Evolutionary conservation across 148 eudicot species (phyloP).

Genomic region (Silene latifolia): DNA sequence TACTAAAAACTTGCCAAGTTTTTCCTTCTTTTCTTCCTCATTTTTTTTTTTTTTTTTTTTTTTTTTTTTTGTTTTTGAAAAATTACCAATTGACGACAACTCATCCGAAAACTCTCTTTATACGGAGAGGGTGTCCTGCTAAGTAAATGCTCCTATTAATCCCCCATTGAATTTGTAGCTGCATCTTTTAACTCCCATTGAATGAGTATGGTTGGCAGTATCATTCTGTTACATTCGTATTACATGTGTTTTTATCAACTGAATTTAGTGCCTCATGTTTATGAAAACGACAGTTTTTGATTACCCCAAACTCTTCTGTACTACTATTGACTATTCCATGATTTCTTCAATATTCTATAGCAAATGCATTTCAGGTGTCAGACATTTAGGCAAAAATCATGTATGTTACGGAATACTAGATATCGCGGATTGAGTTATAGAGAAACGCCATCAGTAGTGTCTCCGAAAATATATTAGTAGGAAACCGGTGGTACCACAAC

Average conservation of each 20-base stretch:
- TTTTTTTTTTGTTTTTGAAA: too few species aligned
- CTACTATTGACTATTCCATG: not conserved
- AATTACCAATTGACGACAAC: not conserved
- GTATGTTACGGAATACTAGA: too few species aligned
- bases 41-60: too few species aligned
- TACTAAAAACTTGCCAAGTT: too few species aligned
- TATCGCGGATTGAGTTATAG: too few species aligned
- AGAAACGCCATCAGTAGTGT: too few species aligned
- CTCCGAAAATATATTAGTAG: too few species aligned
- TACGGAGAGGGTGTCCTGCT: not conserved
- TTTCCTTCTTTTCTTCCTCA: not conserved
- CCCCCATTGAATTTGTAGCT: not conserved
- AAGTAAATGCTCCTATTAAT: slow-evolving; percentile 11
- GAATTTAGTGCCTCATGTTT: not conserved
- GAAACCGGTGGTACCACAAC: too few species aligned
- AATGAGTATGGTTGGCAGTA: slow-evolving; percentile 14
- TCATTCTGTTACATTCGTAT: not conserved
- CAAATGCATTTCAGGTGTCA: too few species aligned
- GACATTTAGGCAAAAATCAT: too few species aligned
- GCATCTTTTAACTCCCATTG: slow-evolving; percentile 4
- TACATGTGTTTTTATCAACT: not conserved
- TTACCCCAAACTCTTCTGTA: not conserved
- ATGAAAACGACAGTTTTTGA: not conserved
- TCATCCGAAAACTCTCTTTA: not conserved
- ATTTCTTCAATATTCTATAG: not conserved